phyloP scores from a whole-genome alignment of 345 rosid genomes.

The Lepidium africanum region DNA sequence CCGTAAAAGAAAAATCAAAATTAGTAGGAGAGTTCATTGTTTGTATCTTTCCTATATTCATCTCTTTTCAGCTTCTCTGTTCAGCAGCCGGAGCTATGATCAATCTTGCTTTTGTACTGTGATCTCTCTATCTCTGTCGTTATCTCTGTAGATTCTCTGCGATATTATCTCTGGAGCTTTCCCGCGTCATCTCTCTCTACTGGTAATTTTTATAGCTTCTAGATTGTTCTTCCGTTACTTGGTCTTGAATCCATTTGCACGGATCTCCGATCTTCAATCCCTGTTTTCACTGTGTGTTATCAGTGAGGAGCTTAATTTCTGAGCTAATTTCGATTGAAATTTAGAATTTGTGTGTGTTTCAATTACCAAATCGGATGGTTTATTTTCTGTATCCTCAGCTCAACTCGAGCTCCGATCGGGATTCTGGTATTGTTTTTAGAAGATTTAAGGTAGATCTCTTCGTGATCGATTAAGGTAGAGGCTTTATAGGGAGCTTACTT shows the following conservation, averaged over 20 bases:
- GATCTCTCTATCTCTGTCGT: constrained; percentile 2
- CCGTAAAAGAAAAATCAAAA: not conserved
- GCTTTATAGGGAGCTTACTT: not conserved
- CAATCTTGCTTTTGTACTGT: not conserved
- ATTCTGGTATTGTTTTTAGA: not conserved
- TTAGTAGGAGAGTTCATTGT: not conserved
- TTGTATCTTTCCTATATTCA: no score
- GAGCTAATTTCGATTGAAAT: not conserved
- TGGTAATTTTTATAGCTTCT: not conserved
- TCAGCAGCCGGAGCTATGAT: constrained; percentile 11
- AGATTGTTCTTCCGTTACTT: constrained; percentile 21
- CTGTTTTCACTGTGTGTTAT: not conserved
- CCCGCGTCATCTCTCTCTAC: constrained; percentile 17
- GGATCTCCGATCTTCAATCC: constrained; percentile 21
- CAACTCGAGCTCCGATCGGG: constrained; percentile 17
- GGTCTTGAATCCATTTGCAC: constrained; percentile 10
- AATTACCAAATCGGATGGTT: not conserved
- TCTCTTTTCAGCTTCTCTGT: constrained; percentile 1
- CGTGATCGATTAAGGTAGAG: not conserved
- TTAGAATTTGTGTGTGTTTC: not conserved
- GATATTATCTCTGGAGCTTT: constrained; percentile 1
- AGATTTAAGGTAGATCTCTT: constrained; percentile 12
- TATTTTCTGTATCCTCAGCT: constrained; percentile 3
- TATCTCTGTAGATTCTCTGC: not conserved
- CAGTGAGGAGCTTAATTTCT: not conserved